Base-by-base conservation (phyloP, 2,329 filamentous ascomycete species). In the Dactylellina haptotyla region DNA sequence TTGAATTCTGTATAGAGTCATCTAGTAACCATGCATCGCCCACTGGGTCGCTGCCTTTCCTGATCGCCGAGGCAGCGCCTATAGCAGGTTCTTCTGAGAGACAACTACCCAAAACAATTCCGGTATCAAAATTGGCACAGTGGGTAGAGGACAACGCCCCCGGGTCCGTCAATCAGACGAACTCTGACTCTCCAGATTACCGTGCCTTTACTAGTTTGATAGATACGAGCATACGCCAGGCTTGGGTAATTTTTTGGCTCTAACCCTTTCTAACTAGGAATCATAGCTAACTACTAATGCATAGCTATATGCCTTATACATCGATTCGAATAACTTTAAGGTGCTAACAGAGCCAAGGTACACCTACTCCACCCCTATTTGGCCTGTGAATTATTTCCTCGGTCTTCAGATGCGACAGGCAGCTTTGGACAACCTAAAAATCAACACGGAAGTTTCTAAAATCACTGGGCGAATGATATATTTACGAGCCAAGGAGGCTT, bases 21-120 rank as follows among this genome's bases (percentile, higher is more conserved):
- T 96, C 93, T 2, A 96, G 88, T 77, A 98, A 98, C 81, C 95
- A 98, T 83, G 93, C 94, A 57, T 97, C 93, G 1, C 94, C 94
- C 0, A 90, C 89, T 20, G 93, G 94, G 67, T 85, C 89, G n/a
- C 85, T 98, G 12, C 95, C 95, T 0, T 98, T 96, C 82, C 85
- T 99, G 45, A 85, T 94, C 6, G 89, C 48, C 34, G 48, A 54
- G 23, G 12, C 16, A 3, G n/a, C 56, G 10, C 16, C 14, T 5
- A 14, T 9, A 20, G 12, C 34, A 39, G 9, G 12, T 12, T 3
- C 16, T 26, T 39, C 54, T 10, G 51, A 16, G 12, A 59, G 59
- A 54, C 45, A 62, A 46, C 56, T 39, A 20, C 10, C 48, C 1
- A 43, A 77, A 73, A 85, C 87, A 1, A 82, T 93, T 2, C 81